Evolutionary conservation across 805 yeast genomes (phyloP).

Genomic region (Candida ascalaphidarum): DNA sequence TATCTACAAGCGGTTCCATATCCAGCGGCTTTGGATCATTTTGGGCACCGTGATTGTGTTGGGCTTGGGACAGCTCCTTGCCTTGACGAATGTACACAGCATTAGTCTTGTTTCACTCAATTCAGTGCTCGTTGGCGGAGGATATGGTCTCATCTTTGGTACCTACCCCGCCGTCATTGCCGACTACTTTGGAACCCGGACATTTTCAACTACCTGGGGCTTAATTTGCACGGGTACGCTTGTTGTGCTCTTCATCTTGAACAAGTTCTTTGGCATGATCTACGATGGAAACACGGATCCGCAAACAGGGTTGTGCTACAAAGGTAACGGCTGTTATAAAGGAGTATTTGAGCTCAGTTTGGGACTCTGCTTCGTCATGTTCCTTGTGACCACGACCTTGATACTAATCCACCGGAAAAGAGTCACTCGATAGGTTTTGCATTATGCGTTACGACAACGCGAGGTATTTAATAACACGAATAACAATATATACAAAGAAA

Average conservation of each 20-base stretch:
- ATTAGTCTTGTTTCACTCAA: constrained; percentile 32
- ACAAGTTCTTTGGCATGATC: constrained; percentile 46
- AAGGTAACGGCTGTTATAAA: constrained; percentile 29
- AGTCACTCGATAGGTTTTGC: too few species aligned
- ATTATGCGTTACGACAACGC: too few species aligned
- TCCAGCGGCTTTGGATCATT: constrained; percentile 63
- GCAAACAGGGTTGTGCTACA: constrained; percentile 29
- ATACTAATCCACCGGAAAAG: constrained; percentile 17
- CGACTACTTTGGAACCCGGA: constrained; percentile 58
- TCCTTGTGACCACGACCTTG: constrained; percentile 13
- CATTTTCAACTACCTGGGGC: constrained; percentile 74
- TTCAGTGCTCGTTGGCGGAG: constrained; percentile 50
- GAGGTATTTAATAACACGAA: too few species aligned
- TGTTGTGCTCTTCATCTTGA: constrained; percentile 42
- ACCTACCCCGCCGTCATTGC: constrained; percentile 71
- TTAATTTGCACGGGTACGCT: constrained; percentile 65
- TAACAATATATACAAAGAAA: too few species aligned
- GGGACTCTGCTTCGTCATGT: constrained; percentile 16
- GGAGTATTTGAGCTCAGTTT: constrained; percentile 27
- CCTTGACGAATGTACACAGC: constrained; percentile 12
- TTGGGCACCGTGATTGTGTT: constrained; percentile 30
- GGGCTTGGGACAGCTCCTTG: constrained; percentile 29
- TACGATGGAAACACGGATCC: constrained; percentile 38
- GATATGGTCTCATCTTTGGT: constrained; percentile 68
- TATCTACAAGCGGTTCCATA: constrained; percentile 38